These are phyloP conservation scores for Cercospora sp. DNA, from an alignment of 2,329 filamentous ascomycete genomes.

Conservation along the genomic window DNA sequence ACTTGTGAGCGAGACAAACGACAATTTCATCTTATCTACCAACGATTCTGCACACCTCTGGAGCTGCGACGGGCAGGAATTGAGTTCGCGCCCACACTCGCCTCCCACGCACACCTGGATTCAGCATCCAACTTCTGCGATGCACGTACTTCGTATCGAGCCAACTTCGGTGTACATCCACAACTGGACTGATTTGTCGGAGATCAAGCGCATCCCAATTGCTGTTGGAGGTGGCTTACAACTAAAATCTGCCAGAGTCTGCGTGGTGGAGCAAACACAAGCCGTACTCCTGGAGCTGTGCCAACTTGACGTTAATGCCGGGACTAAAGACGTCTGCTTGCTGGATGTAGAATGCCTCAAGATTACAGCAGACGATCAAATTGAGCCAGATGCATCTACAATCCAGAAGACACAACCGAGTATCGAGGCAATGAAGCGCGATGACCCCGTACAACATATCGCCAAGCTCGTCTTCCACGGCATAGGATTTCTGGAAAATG, in stretches of 20 bases:
- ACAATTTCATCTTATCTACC: background rate
- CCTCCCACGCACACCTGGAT: background rate
- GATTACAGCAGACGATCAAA: background rate
- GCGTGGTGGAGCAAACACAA: background rate
- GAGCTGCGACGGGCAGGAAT: background rate
- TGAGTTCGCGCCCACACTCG: background rate
- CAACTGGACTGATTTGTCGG: background rate
- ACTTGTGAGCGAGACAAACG: background rate
- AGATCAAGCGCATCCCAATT: background rate
- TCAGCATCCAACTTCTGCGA: background rate
- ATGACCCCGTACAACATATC: background rate
- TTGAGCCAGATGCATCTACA: background rate
- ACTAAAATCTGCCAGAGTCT: background rate
- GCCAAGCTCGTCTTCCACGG: background rate
- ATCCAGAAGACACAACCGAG: background rate
- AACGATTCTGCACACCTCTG: background rate
- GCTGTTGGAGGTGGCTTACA: background rate
- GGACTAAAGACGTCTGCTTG: background rate
- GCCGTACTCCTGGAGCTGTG: background rate
- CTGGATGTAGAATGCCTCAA: background rate
- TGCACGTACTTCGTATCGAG: background rate
- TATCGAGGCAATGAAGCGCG: background rate
- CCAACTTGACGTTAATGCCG: background rate
- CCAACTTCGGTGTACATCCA: background rate
- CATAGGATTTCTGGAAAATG: background rate